Conservation (phyloP, 106 monocot species). For the Phalaenopsis equestris region DNA sequence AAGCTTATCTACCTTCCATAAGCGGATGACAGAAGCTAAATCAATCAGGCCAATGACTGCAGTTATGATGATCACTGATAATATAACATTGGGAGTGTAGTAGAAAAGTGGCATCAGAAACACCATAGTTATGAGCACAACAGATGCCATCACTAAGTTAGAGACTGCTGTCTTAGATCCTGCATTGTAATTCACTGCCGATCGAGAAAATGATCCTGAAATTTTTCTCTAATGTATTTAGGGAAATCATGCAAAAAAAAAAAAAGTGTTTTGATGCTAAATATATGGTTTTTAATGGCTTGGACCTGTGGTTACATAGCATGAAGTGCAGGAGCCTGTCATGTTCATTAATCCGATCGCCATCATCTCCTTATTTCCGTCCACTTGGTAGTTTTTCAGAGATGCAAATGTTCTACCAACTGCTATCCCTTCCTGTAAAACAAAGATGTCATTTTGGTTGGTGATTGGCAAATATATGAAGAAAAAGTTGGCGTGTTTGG, state of each 20-base stretch:
- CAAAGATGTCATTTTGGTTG: neutral
- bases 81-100: conserved; percentile 39
- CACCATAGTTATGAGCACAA: conserved; percentile 34
- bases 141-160: conserved; percentile 38
- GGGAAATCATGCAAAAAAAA: neutral
- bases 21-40: conserved; percentile 5
- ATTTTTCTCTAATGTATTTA: neutral
- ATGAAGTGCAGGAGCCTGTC: conserved; percentile 85
- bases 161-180: conserved; percentile 40
- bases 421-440: conserved; percentile 79
- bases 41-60: conserved; percentile 44
- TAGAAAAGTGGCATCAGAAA: conserved; percentile 40
- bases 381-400: conserved; percentile 79
- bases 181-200: conserved; percentile 43
- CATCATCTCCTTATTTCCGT: conserved; percentile 98
- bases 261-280: neutral
- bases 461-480: neutral
- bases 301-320: conserved; percentile 85
- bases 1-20: conserved; percentile 51
- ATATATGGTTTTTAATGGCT: neutral
- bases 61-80: conserved; percentile 37
- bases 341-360: conserved; percentile 95
- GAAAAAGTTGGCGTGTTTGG: neutral
- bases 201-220: conserved; percentile 42
- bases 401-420: conserved; percentile 97